Evolutionary conservation across 306 rosid species (phyloP), one percentile per base, ranked within the genome.

Genomic region (Sesbania bispinosa): DNA sequence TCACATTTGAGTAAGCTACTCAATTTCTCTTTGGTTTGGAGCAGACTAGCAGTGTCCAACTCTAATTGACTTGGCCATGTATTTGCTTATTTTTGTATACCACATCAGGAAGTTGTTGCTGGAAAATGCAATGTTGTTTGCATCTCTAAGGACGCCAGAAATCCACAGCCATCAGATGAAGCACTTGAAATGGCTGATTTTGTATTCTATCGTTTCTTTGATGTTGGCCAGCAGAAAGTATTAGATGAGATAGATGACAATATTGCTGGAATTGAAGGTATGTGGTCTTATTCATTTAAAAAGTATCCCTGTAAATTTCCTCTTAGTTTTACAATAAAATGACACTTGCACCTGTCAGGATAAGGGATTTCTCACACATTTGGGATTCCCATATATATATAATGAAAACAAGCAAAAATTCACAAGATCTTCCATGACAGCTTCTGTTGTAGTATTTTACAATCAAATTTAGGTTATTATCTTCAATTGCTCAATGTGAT

Each of bases 41-140:
- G 23, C 16, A 26, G 36, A 30, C 32, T n/a, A 9, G 55, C 20
- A 43, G 36, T 1, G 16, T 48, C 4, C n/a, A 10, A 52, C 15
- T 33, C 21, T 26, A 26, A 69, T 30, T 78, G 51, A 43, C 4
- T 18, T 57, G 27, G 33, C 2, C 45, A n/a, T 61, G 30, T n/a
- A n/a, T n/a, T n/a, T n/a, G n/a, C n/a, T n/a, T n/a, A n/a, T n/a
- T 32, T 24, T 32, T 30, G 11, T 75, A 10, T 35, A 32, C 33
- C 9, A 45, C 11, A 24, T 50, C 80, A 93, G 98, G 98, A 93
- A 84, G 85, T 86, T 43, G 75, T 93, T 78, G 82, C 84, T 73
- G 97, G 97, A 10, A 93, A 88, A 86, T 93, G 97, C 84, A 81
- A 84, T 8, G 85, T 90, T 66, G 41, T 90, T 66, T 88, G 93